Evolutionary conservation across 2,329 filamentous ascomycete genomes (phyloP).

Genomic region (Alternaria sp.): DNA sequence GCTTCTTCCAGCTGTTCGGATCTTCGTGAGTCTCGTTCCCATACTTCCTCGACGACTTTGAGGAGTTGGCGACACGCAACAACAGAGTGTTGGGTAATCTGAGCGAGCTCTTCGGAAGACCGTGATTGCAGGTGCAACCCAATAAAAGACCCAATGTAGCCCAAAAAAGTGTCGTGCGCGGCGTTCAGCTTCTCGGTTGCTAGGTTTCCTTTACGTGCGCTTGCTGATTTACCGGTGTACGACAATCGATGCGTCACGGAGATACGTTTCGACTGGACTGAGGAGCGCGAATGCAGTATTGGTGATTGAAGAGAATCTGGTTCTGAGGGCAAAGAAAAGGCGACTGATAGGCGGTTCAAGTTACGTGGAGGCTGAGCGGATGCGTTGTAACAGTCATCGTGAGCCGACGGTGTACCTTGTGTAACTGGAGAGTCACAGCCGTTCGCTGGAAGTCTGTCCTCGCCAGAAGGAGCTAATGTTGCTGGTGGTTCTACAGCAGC

Average conservation of each 20-base stretch:
- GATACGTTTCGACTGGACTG: conserved; percentile 55
- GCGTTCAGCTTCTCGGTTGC: conserved; percentile 82
- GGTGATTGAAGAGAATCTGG: conserved; percentile 46
- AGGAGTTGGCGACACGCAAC: conserved; percentile 81
- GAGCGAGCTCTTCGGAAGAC: conserved; percentile 81
- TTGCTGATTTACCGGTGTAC: conserved; percentile 71
- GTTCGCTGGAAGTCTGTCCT: conserved; percentile 57
- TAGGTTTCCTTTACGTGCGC: conserved; percentile 72
- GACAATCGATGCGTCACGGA: conserved; percentile 77
- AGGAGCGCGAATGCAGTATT: conserved; percentile 36
- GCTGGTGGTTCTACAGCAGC: conserved; percentile 40
- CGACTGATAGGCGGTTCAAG: conserved; percentile 45
- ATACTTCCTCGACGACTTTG: conserved; percentile 81
- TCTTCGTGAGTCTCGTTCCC: conserved; percentile 75
- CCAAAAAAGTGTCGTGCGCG: conserved; percentile 87
- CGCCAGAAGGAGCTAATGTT: conserved; percentile 34
- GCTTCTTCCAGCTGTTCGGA: conserved; percentile 72
- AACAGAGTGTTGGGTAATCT: conserved; percentile 84
- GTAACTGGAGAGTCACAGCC: conserved; percentile 42
- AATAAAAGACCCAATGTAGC: conserved; percentile 91
- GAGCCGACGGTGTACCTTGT: conserved; percentile 46
- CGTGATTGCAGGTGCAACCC: conserved; percentile 93
- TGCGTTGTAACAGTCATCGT: conserved; percentile 40
- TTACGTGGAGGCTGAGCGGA: conserved; percentile 44
- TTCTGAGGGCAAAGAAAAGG: conserved; percentile 52